Percentiles rank a stretch among this genome's conserved stretches.
Evolutionary conservation across 2,329 filamentous ascomycete genomes (phyloP).

Genomic region (Exophiala alcalophila): DNA sequence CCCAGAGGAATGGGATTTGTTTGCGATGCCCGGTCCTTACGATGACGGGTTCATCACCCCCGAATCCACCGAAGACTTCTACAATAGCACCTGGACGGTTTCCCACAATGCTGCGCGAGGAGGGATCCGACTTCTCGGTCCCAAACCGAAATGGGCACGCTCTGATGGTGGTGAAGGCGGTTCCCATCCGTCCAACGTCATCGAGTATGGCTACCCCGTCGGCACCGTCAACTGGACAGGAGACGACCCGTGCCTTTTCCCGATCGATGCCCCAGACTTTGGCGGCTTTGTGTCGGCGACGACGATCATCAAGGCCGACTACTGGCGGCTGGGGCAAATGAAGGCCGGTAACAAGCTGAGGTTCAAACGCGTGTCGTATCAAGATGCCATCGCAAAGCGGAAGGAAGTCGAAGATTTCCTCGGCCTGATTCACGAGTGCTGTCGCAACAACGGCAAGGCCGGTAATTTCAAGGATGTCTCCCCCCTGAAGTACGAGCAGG

Average conservation of each 20-base stretch:
- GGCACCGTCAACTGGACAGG: constrained; percentile 61
- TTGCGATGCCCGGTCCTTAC: constrained; percentile 56
- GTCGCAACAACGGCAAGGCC: constrained; percentile 35
- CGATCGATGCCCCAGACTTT: constrained; percentile 58
- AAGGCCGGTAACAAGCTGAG: constrained; percentile 57
- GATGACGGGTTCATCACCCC: constrained; percentile 52
- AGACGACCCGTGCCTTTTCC: constrained; percentile 60
- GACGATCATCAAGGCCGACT: constrained; percentile 56
- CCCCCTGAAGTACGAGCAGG: constrained; percentile 33
- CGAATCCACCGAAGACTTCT: constrained; percentile 57
- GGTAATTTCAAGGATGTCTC: constrained; percentile 35
- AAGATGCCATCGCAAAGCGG: constrained; percentile 49
- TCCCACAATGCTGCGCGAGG: constrained; percentile 60
- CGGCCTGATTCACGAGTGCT: constrained; percentile 41
- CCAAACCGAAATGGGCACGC: constrained; percentile 58
- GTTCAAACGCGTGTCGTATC: constrained; percentile 51
- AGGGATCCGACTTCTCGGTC: constrained; percentile 59
- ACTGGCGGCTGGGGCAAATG: constrained; percentile 62
- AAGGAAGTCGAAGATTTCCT: constrained; percentile 47
- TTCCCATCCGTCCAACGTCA: constrained; percentile 58
- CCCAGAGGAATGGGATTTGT: constrained; percentile 51
- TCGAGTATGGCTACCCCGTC: constrained; percentile 60
- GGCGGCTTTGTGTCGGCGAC: constrained; percentile 59
- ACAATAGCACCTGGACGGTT: constrained; percentile 57
- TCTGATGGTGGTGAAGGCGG: constrained; percentile 62